phyloP scores from a whole-genome alignment of 371 early-diverging fungal genomes.

The Massospora cicadina region DNA sequence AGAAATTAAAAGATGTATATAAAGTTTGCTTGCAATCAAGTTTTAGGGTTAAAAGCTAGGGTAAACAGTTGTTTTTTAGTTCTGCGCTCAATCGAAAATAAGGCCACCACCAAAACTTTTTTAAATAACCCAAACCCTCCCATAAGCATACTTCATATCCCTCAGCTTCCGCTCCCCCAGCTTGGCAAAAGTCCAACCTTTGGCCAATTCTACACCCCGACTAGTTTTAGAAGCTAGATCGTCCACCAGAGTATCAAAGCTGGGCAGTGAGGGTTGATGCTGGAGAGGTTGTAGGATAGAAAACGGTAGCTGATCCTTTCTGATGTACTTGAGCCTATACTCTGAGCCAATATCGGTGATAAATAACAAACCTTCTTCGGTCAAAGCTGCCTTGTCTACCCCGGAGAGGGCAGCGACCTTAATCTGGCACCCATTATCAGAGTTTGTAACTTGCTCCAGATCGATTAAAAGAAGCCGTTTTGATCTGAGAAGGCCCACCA shows the following conservation, averaged over 20 bases:
- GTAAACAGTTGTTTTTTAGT: too few species aligned
- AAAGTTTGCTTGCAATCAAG: too few species aligned
- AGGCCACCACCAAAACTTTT: too few species aligned
- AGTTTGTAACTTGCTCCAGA: not conserved
- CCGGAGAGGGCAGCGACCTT: not conserved
- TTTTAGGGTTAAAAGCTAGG: too few species aligned
- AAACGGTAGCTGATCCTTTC: not conserved
- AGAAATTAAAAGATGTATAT: too few species aligned
- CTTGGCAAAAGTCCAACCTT: not conserved
- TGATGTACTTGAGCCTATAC: not conserved
- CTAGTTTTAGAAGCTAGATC: not conserved
- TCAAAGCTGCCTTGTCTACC: not conserved
- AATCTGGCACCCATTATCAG: not conserved
- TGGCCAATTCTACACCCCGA: not conserved
- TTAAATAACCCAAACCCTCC: not conserved
- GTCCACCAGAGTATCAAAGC: not conserved
- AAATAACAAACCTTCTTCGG: not conserved
- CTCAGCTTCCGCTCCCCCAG: not conserved
- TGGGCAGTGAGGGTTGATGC: not conserved
- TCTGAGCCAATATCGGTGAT: not conserved
- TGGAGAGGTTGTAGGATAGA: not conserved
- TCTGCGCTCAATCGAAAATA: too few species aligned
- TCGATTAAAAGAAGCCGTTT: not conserved
- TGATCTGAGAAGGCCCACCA: not conserved
- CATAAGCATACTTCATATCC: not conserved